Base-by-base conservation (phyloP, 177 flowering plant species). In the Telopea speciosissima region DNA sequence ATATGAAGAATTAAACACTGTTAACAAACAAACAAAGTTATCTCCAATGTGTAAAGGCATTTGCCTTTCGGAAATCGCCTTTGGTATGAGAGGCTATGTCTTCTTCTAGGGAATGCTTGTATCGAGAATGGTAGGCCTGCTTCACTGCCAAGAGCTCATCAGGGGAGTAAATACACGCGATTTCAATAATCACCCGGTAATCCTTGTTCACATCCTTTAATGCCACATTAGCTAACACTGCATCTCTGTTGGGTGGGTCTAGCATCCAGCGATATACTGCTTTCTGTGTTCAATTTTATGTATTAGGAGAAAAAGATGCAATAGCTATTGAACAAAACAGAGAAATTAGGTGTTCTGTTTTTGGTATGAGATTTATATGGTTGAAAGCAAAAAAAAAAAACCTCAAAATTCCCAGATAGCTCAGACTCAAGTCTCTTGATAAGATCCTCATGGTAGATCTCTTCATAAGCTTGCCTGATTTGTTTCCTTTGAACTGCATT, bases 201-300 rank as follows among this genome's bases (percentile, higher is more conserved):
- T 91, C 88, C 7, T 68, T 59, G 8, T 28, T 65, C 2, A 54
- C 44, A 64, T 82, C 73, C 77, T 45, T 85, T 11, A 87, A 44
- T 21, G 91, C 98, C 9, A 80, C 80, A 68, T 91, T 69, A 4
- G 83, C 87, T 24, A 93, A 67, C 0, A 88, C 88, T 1, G 98
- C 97, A 68, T 89, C 88, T 2, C 98, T 77, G 13, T 93, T 95
- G 0, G 74, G 77, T 16, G 95, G 93, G 31, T 88, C 91, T 77
- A 86, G 72, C 13, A 86, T 78, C 98, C 96, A 93, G 1, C 93
- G 85, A 72, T 87, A 93, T 68, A 91, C 73, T 0, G 96, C 98
- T 85, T 70, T 87, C 98, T 90, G 62, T 63, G 23, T 54, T 31
- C 58, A 42, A 21, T 21, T 54, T n/a, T 5, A 1, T 17, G 3